These are phyloP conservation scores for Phoma herbarum DNA, from an alignment of 2,329 filamentous ascomycete genomes.

Conservation along the genomic window DNA sequence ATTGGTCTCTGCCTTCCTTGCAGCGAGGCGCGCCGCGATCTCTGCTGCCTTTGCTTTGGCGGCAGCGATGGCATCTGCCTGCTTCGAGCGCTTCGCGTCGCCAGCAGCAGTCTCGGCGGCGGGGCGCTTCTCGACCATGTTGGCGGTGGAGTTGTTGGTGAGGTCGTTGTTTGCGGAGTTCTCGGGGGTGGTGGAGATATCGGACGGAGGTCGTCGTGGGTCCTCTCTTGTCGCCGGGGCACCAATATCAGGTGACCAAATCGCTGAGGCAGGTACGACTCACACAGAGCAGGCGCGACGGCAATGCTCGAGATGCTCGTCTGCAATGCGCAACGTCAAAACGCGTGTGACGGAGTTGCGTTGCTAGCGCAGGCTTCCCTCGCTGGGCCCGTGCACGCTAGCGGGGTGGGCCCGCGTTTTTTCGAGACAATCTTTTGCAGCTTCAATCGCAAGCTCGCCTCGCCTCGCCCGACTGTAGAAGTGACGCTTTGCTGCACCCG, in stretches of 20 bases:
- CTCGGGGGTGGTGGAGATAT: constrained; percentile 13
- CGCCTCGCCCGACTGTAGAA: not conserved
- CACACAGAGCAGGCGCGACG: not conserved
- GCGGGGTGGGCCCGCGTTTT: constrained; percentile 38
- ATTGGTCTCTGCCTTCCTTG: constrained; percentile 33
- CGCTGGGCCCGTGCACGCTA: constrained; percentile 13
- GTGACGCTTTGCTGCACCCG: constrained; percentile 18
- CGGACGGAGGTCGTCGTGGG: not conserved
- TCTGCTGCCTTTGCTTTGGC: constrained; percentile 47
- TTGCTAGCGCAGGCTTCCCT: constrained; percentile 3
- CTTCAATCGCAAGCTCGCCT: constrained; percentile 34
- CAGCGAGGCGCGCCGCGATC: constrained; percentile 47
- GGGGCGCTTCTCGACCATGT: constrained; percentile 56
- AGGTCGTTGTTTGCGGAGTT: constrained; percentile 2
- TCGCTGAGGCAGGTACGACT: not conserved
- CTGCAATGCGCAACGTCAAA: not conserved
- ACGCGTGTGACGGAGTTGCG: constrained; percentile 3
- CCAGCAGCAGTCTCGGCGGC: constrained; percentile 45
- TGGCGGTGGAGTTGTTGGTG: constrained; percentile 22
- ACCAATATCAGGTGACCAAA: not conserved
- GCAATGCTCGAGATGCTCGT: not conserved
- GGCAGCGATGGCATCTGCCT: constrained; percentile 41
- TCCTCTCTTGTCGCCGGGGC: not conserved
- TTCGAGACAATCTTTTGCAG: constrained; percentile 41
- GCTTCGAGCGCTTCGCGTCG: constrained; percentile 53